These are phyloP conservation scores for Xerophyta viscosa DNA, from an alignment of 106 monocot genomes.

Conservation along the genomic window DNA sequence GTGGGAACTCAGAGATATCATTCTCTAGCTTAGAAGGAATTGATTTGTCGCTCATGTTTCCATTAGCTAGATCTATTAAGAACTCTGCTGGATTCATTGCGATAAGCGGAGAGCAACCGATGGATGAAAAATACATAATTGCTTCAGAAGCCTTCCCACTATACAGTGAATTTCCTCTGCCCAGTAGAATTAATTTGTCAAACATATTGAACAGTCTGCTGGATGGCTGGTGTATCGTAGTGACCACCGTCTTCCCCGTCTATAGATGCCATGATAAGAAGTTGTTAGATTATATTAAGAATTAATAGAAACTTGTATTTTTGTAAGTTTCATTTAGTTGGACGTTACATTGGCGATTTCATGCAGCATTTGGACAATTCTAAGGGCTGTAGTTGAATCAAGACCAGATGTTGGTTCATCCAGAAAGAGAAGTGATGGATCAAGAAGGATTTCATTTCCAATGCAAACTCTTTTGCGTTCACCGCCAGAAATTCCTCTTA, in stretches of 20 bases:
- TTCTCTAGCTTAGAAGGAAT: slow-evolving; percentile 56
- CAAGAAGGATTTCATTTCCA: slow-evolving; percentile 72
- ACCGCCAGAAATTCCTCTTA: slow-evolving; percentile 76
- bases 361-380: slow-evolving; percentile 56
- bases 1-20: slow-evolving; percentile 49
- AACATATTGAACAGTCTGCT: slow-evolving; percentile 80
- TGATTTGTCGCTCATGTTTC: slow-evolving; percentile 57
- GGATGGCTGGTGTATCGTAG: slow-evolving; percentile 83
- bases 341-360: slow-evolving; percentile 26
- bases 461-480: slow-evolving; percentile 88
- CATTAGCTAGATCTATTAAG: slow-evolving; percentile 75
- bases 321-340: too few species aligned
- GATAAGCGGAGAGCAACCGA: slow-evolving; percentile 76
- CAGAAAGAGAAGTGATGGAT: slow-evolving; percentile 67
- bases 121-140: slow-evolving; percentile 59
- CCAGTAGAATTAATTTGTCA: slow-evolving; percentile 69
- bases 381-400: slow-evolving; percentile 83
- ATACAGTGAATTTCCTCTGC: slow-evolving; percentile 65
- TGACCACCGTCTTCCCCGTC: slow-evolving; percentile 70
- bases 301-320: too few species aligned
- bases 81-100: slow-evolving; percentile 94
- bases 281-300: too few species aligned
- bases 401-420: slow-evolving; percentile 87
- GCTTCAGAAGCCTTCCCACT: slow-evolving; percentile 78
- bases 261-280: slow-evolving; percentile 14